A percentile compares a stretch with the other conserved stretches of the same genome.
These are phyloP conservation scores for thale cress (Arabidopsis thaliana) DNA, from an alignment of 345 rosid genomes.

Conservation along the genomic window DNA sequence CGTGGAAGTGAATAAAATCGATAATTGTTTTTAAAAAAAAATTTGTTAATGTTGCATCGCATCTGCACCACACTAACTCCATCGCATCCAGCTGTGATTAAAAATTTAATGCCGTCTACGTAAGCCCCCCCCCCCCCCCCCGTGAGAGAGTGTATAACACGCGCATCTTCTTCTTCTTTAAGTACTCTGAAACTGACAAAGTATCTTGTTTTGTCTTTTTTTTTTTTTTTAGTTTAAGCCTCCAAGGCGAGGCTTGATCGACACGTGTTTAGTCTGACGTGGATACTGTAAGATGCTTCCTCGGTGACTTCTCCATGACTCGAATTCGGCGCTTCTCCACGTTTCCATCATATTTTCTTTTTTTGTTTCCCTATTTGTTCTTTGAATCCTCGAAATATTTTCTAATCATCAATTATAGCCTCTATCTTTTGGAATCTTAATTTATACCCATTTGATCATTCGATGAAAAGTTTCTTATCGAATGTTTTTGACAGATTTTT, in stretches of 20 bases:
- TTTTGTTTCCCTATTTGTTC: neutral
- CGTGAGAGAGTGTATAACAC: constrained; percentile 31
- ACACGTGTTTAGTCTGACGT: constrained; percentile 44
- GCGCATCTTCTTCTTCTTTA: constrained; percentile 9
- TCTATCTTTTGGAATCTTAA: neutral
- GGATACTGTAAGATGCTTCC: constrained; percentile 36
- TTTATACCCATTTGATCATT: neutral
- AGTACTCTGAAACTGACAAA: constrained; percentile 35
- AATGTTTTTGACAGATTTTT: neutral
- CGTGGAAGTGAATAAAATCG: constrained; percentile 2
- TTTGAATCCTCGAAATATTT: neutral
- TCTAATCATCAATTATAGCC: neutral
- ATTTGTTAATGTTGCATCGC: constrained; percentile 7
- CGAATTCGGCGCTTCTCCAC: constrained; percentile 45
- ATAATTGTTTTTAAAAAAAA: neutral
- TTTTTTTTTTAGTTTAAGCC: neutral
- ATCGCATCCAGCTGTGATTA: constrained; percentile 38
- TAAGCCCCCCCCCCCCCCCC: constrained; percentile 9
- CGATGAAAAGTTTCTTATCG: too few species aligned
- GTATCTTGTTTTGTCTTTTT: constrained; percentile 16
- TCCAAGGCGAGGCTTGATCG: constrained; percentile 17
- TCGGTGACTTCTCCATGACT: constrained; percentile 46
- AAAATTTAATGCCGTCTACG: constrained; percentile 39
- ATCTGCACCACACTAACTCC: constrained; percentile 33
- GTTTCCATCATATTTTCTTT: constrained; percentile 20